Evolutionary conservation across 2,329 filamentous ascomycete species (phyloP).

Genomic region (Diaporthe caulivora): DNA sequence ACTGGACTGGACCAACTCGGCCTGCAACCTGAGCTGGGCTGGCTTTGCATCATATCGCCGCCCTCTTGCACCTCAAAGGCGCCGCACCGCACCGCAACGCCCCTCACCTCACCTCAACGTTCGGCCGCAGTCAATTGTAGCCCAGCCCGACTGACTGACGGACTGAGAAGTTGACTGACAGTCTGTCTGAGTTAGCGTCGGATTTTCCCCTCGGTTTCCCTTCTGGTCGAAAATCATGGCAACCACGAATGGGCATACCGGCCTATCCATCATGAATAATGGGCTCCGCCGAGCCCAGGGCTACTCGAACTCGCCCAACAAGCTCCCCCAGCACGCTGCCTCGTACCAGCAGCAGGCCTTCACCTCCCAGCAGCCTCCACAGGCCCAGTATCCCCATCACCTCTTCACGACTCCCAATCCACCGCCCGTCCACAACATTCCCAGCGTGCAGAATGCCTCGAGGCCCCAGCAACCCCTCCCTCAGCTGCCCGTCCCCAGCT

Average conservation of each 20-base stretch:
- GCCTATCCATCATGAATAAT: constrained; percentile 64
- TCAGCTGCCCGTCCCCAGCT: constrained; percentile 60
- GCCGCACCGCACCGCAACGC: not conserved
- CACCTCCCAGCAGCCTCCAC: constrained; percentile 63
- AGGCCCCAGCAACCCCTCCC: constrained; percentile 58
- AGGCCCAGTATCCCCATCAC: constrained; percentile 63
- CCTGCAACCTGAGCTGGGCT: constrained; percentile 5
- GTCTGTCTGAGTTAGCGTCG: constrained; percentile 4
- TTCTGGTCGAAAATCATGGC: constrained; percentile 45
- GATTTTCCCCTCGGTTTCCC: not conserved
- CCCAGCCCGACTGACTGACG: not conserved
- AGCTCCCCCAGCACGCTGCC: constrained; percentile 66
- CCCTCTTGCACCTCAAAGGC: not conserved
- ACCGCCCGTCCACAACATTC: constrained; percentile 60
- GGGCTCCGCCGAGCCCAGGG: constrained; percentile 60
- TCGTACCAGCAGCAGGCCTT: constrained; percentile 68
- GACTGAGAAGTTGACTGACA: too few species aligned
- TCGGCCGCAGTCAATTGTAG: constrained; percentile 19
- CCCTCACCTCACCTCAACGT: not conserved
- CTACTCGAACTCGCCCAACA: constrained; percentile 63
- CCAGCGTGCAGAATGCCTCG: constrained; percentile 61
- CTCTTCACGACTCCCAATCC: constrained; percentile 63
- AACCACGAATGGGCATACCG: constrained; percentile 63
- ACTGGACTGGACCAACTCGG: constrained; percentile 11
- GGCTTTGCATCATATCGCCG: not conserved